phyloP scores from a whole-genome alignment of 108 stramenopile genomes.

The Fragilaria radians region DNA sequence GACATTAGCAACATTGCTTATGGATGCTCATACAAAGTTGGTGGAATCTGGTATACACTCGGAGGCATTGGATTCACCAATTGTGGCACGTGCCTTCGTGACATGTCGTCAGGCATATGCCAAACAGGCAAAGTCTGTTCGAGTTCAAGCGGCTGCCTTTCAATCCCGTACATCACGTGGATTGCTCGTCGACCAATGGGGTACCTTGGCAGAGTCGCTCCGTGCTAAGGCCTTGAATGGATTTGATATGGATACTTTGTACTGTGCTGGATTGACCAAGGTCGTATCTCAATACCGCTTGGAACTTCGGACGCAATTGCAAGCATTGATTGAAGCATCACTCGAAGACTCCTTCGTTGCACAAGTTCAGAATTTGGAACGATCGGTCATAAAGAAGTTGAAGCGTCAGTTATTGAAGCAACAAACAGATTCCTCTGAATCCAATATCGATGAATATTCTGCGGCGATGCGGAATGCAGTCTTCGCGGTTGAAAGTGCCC shows the following conservation, averaged over 20 bases:
- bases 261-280: slow-evolving; percentile 54
- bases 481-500: slow-evolving; percentile 46
- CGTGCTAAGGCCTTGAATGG: slow-evolving; percentile 37
- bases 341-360: slow-evolving; percentile 49
- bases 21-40: slow-evolving; percentile 42
- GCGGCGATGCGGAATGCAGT: slow-evolving; percentile 51
- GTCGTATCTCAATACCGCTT: slow-evolving; percentile 52
- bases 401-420: slow-evolving; percentile 46
- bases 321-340: slow-evolving; percentile 42
- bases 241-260: slow-evolving; percentile 73
- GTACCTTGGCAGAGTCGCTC: slow-evolving; percentile 45
- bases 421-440: slow-evolving; percentile 24
- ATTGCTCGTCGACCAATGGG: slow-evolving; percentile 59
- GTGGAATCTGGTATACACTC: slow-evolving; percentile 27
- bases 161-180: slow-evolving; percentile 58
- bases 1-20: slow-evolving; percentile 31
- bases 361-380: slow-evolving; percentile 55
- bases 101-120: slow-evolving; percentile 62
- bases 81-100: slow-evolving; percentile 60
- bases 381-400: slow-evolving; percentile 50
- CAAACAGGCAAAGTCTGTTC: slow-evolving; percentile 46
- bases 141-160: slow-evolving; percentile 67
- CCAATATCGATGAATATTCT: slow-evolving; percentile 48
- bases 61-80: slow-evolving; percentile 60
- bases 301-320: slow-evolving; percentile 49